A percentile compares a stretch with the other conserved stretches of the same genome.
Evolutionary conservation across 2,329 filamentous ascomycete genomes (phyloP).

Genomic region (Ophiostoma novo-ulmi): DNA sequence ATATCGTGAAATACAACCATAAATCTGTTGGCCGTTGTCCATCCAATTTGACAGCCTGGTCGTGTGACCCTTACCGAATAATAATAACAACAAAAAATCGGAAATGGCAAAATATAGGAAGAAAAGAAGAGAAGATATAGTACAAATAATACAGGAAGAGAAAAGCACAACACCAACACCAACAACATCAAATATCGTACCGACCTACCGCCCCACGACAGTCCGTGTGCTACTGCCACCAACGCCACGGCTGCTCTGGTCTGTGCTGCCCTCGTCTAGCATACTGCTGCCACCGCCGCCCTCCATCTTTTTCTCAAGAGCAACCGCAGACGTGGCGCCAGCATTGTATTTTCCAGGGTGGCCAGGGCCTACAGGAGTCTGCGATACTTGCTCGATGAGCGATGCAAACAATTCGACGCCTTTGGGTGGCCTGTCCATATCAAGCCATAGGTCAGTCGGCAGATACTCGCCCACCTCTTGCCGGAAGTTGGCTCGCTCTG

Average conservation of each 20-base stretch:
- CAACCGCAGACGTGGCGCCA: not conserved
- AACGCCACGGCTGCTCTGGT: conserved; percentile 20
- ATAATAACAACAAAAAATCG: not conserved
- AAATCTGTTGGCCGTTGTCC: not conserved
- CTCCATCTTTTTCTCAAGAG: not conserved
- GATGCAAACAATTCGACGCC: conserved; percentile 43
- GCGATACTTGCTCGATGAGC: not conserved
- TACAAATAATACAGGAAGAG: not conserved
- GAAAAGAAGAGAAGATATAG: not conserved
- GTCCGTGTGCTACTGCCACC: conserved; percentile 27
- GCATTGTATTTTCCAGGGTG: not conserved
- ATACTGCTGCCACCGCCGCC: conserved; percentile 14
- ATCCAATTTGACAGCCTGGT: not conserved
- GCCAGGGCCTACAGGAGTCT: too few relatives aligned
- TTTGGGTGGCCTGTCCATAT: conserved; percentile 57
- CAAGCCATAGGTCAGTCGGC: conserved; percentile 82
- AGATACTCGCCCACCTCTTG: conserved; percentile 79
- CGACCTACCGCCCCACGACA: conserved; percentile 18
- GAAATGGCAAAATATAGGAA: not conserved
- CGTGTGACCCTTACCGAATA: not conserved
- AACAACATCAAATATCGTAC: not conserved
- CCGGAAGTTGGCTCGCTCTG: conserved; percentile 71
- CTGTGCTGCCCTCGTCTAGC: conserved; percentile 11
- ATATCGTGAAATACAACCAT: not conserved
- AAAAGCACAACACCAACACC: not conserved